A percentile compares a stretch with the other conserved stretches of the same genome.
phyloP scores from a whole-genome alignment of 2,329 filamentous ascomycete genomes.

The Bimuria novae-zelandiae region DNA sequence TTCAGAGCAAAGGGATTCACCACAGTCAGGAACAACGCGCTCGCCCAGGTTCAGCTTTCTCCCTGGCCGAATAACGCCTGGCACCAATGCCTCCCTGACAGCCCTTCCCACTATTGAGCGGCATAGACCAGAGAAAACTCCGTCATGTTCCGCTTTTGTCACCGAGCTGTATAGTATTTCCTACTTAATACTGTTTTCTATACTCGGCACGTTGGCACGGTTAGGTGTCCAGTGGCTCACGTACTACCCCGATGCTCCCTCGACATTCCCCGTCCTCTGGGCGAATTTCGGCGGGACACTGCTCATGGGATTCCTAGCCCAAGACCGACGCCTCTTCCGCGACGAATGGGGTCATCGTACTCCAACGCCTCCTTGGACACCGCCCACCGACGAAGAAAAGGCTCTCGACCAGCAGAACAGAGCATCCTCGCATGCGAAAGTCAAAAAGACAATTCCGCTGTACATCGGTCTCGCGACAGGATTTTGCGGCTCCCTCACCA shows the following conservation, averaged over 20 bases:
- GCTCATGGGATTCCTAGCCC: conserved; percentile 81
- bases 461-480: conserved; percentile 86
- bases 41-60: conserved; percentile 13
- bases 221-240: conserved; percentile 81
- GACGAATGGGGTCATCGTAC: conserved; percentile 62
- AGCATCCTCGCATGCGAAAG: conserved; percentile 48
- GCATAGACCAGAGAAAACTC: conserved; percentile 6
- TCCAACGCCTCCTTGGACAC: conserved; percentile 26
- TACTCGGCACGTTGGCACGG: conserved; percentile 82
- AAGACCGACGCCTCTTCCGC: conserved; percentile 77
- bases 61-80: conserved; percentile 14
- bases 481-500: conserved; percentile 88
- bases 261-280: conserved; percentile 79
- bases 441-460: conserved; percentile 84
- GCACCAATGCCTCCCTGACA: conserved; percentile 30
- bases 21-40: not conserved
- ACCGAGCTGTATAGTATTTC: conserved; percentile 67
- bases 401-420: conserved; percentile 46
- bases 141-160: conserved; percentile 21
- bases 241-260: conserved; percentile 75
- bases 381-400: conserved; percentile 45
- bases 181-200: conserved; percentile 82
- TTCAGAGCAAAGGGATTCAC: conserved; percentile 3
- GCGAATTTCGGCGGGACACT: conserved; percentile 83
- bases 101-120: conserved; percentile 31